phyloP scores from a whole-genome alignment of 2,329 filamentous ascomycete species.

The Epicoccum nigrum region DNA sequence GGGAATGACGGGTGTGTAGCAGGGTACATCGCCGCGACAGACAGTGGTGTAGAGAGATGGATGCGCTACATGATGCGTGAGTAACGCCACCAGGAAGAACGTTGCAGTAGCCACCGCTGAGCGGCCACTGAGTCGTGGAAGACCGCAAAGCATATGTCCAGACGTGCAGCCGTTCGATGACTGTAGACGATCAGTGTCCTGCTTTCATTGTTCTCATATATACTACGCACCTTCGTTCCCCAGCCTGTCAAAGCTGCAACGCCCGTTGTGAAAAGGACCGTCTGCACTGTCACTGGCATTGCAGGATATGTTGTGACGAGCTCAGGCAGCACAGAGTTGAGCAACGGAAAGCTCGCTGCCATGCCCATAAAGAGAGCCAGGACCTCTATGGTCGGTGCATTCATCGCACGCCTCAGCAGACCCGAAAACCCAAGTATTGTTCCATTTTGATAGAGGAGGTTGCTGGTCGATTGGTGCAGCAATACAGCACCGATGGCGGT shows the following conservation, averaged over 20 bases:
- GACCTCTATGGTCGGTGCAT: slow-evolving; percentile 50
- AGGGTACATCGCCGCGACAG: slow-evolving; percentile 50
- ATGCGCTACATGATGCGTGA: slow-evolving; percentile 49
- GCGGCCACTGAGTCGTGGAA: slow-evolving; percentile 57
- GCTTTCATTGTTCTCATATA: not conserved
- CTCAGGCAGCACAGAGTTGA: slow-evolving; percentile 53
- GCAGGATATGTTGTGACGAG: slow-evolving; percentile 44
- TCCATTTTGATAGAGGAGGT: slow-evolving; percentile 59
- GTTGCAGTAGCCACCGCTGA: slow-evolving; percentile 54
- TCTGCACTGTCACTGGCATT: slow-evolving; percentile 6
- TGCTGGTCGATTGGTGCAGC: slow-evolving; percentile 57
- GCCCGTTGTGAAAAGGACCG: slow-evolving; percentile 48
- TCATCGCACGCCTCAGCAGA: slow-evolving; percentile 51
- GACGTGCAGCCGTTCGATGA: slow-evolving; percentile 58
- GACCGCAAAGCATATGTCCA: slow-evolving; percentile 62
- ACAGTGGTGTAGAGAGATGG: slow-evolving; percentile 48
- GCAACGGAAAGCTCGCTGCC: slow-evolving; percentile 51
- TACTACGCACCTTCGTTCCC: slow-evolving; percentile 57
- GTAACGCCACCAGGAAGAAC: slow-evolving; percentile 42
- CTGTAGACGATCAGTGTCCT: slow-evolving; percentile 23
- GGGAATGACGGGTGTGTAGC: slow-evolving; percentile 56
- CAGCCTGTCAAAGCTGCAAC: slow-evolving; percentile 56
- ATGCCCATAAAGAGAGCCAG: slow-evolving; percentile 56
- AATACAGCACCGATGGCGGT: slow-evolving; percentile 59
- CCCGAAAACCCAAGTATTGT: slow-evolving; percentile 58